Evolutionary conservation across 805 yeast species (phyloP), one percentile per base, ranked within the genome.

Genomic region (Pichia gijzeniarum): DNA sequence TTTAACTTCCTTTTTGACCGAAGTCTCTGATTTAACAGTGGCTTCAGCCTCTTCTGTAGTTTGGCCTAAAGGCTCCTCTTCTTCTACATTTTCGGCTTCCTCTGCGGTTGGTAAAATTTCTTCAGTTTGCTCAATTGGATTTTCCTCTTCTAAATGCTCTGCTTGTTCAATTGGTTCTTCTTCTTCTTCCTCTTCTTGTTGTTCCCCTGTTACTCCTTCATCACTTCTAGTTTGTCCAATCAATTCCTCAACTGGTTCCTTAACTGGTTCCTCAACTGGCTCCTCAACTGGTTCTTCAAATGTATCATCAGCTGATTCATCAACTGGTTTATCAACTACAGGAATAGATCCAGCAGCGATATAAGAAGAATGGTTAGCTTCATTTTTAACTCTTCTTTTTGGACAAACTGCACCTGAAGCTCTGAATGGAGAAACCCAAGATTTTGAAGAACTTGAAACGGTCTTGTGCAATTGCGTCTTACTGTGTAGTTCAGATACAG

Each of bases 401-500:
- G 41, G 35, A 9, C 30, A 22, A 12, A 25, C 27, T 6, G 28
- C 17, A 20, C 40, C 41, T 6, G 38, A 31, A 8, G 48, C 49
- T 48, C 64, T 57, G 50, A 60, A 60, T 2, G 64, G 64, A n/a
- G 64, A 60, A 6, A 57, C 54, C 62, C 62, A 60, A 2, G 35
- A 30, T 25, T 48, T 48, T 1, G 42, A 37, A 2, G 44, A 38
- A 3, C 9, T 20, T 16, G 42, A 25, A 20, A 41, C 45, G 8
- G 48, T 41, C 35, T 38, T 46, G 19, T 46, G 42, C 35, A 46
- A 41, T 22, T 37, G 42, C n/a, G 43, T 38, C n/a, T 35, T 28
- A 12, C 25, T 12, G 25, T 35, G 41, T 10, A 22, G 31, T 9
- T 8, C 12, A 20, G 28, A 20, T 14, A 35, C 17, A 17, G 45